Evolutionary conservation across 2,329 filamentous ascomycete genomes (phyloP), one percentile per base, ranked within the genome.

Genomic region (Catunica adiposa): DNA sequence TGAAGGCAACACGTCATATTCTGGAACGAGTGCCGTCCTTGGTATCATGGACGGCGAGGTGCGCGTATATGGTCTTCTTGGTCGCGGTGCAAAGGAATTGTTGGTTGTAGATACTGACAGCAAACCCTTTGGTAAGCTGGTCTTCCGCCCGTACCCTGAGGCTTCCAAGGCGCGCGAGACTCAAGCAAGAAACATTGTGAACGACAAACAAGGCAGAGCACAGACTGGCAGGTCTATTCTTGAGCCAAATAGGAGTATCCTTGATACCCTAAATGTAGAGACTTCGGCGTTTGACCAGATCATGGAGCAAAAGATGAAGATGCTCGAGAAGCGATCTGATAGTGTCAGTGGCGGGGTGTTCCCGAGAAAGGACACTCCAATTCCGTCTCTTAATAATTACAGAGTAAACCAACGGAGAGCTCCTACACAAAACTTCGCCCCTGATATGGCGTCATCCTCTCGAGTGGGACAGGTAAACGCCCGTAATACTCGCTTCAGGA

Each of bases 21-120:
- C 84, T 0, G 86, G 86, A 0, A 88, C 83, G 0, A 88, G 82
- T 59, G 76, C 80, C 0, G 81, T 89, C 0, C 66, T 89, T 31
- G 79, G 80, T 1, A 77, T 90, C 25, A 70, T 77, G 4, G 66
- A 71, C 2, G 84, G 83, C 0, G 77, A 80, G 47, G 80, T 88
- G 4, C 79, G 69, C 50, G 73, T 89, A 0, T 87, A 83, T 54
- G 84, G 84, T 0, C 68, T 86, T 0, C 69, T 88, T 2, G 84
- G 84, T 0, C 80, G 84, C 15, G 78, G 77, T 0, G 78, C 83
- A 54, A 80, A 85, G 61, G 77, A 78, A 2, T 67, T 88, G 0
- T 66, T 89, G 2, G 71, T 88, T 0, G 78, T 87, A 0, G 82
- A 89, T 65, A 82, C 83, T 0, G 67, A 68, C 0, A 59, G 62